These are phyloP conservation scores for Lonicera japonica DNA, from an alignment of 129 eudicot genomes.

Conservation along the genomic window DNA sequence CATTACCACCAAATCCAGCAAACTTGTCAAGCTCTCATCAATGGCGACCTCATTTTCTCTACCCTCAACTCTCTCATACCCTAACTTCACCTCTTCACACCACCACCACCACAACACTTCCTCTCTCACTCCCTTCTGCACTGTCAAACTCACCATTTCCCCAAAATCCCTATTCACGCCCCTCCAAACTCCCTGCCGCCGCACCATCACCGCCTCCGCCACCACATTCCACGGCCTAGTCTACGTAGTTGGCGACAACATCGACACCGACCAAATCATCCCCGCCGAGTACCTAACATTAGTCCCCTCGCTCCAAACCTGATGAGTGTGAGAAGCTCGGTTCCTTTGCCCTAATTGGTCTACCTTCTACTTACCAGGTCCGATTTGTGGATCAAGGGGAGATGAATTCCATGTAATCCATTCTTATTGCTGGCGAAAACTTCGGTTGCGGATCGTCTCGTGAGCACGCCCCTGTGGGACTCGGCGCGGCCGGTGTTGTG, in stretches of 20 bases:
- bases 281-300: constrained; percentile 95
- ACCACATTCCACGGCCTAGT: constrained; percentile 83
- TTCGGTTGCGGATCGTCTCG: constrained; percentile 96
- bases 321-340: constrained; percentile 95
- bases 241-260: constrained; percentile 89
- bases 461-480: constrained; percentile 94
- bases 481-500: constrained; percentile 76
- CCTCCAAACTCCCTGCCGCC: constrained; percentile 16
- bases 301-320: constrained; percentile 88
- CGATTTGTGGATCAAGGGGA: constrained; percentile 55
- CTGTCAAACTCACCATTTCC: constrained; percentile 18
- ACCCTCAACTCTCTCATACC: constrained; percentile 3
- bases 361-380: constrained; percentile 49
- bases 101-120: constrained; percentile 12
- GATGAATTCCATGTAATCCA: constrained; percentile 49
- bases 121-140: constrained; percentile 8
- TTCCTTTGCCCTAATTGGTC: constrained; percentile 75
- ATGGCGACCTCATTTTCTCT: constrained; percentile 25
- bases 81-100: constrained; percentile 9
- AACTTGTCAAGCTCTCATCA: neutral
- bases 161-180: constrained; percentile 11
- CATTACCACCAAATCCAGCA: too few species aligned
- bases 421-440: constrained; percentile 81
- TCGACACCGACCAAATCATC: constrained; percentile 96
- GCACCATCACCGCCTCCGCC: neutral